A percentile compares a stretch with the other conserved stretches of the same genome.
phyloP scores from a whole-genome alignment of 2,329 filamentous ascomycete species.

The Cercospora nicotianae region DNA sequence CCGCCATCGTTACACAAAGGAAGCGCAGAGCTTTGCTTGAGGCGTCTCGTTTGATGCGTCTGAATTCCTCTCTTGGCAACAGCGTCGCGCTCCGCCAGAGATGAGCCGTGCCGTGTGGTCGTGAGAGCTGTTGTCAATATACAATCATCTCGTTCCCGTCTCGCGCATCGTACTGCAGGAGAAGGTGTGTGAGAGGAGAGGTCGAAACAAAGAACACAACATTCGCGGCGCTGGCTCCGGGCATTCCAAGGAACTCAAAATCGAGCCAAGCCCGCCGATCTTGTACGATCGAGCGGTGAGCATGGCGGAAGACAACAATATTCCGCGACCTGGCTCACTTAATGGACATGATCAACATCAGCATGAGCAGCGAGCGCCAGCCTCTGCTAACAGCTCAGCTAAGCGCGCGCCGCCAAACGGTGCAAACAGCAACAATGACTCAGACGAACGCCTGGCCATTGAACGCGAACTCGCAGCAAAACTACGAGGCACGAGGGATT shows the following conservation, averaged over 20 bases:
- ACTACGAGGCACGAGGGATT: constrained; percentile 22
- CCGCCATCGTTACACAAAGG: constrained; percentile 5
- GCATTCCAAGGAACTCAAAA: background rate
- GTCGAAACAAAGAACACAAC: background rate
- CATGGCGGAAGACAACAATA: constrained; percentile 3
- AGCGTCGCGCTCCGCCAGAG: background rate
- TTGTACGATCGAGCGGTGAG: background rate
- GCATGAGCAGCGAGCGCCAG: background rate
- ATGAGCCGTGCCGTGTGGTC: background rate
- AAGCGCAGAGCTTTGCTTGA: background rate
- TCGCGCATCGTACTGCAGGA: background rate
- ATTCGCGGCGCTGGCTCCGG: background rate
- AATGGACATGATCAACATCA: background rate
- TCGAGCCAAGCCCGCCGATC: background rate
- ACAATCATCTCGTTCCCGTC: background rate
- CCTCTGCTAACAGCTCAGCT: constrained; percentile 1
- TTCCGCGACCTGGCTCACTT: background rate
- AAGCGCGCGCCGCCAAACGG: background rate
- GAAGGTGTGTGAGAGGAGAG: too few species aligned
- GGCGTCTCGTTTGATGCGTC: background rate
- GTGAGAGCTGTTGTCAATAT: background rate
- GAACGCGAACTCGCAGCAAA: constrained; percentile 23
- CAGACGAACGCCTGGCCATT: constrained; percentile 17
- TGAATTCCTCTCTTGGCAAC: background rate
- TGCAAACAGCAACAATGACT: background rate